Base-by-base conservation (phyloP, 2,329 filamentous ascomycete genomes). In the Rugonectria rugulosa region DNA sequence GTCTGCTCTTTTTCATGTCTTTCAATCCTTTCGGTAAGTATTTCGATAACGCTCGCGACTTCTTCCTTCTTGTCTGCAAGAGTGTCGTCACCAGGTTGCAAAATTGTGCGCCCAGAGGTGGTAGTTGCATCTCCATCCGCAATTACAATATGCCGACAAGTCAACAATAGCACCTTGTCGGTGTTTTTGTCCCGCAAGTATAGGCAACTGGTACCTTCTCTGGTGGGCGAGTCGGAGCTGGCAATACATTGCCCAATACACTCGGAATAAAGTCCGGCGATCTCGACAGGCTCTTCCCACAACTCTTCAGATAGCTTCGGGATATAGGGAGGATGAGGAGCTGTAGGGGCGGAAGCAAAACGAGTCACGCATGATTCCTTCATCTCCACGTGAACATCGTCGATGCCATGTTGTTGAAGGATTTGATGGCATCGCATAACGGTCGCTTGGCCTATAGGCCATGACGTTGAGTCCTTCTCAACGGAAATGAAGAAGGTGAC, bases 101-200 rank as follows among this genome's bases (percentile, higher is more conserved):
- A 46, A 17, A 59, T 26, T 2, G 24, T 46, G 3, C 17, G 17
- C 11, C n/a, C 6, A 11, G 14, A 5, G 9, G 6, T 6, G 12
- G 44, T n/a, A 55, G 15, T 55, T 8, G 32, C 31, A 5, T 17
- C 4, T 7, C 42, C 31, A 5, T 14, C 15, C 1, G 11, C 14
- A 27, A 59, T 46, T 9, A 42, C 20, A 26, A 59, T 44, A 49
- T 59, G 56, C 11, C 56, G 37, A 26, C 52, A 56, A 3, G 52
- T 59, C 17, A 59, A 12, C 5, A 43, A 43, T 1, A 56, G 7
- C 1, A 56, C 15, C 5, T 29, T 42, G 2, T 23, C 34, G 6
- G 19, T 19, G 10, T 46, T 36, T n/a, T 41, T 31, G 6, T 14
- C 15, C 4, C 47, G 52, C n/a, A 59, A 36, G 34, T 56, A 55